Evolutionary conservation across 164 flowering plant genomes (phyloP).

Genomic region (Nymphaea thermarum): DNA sequence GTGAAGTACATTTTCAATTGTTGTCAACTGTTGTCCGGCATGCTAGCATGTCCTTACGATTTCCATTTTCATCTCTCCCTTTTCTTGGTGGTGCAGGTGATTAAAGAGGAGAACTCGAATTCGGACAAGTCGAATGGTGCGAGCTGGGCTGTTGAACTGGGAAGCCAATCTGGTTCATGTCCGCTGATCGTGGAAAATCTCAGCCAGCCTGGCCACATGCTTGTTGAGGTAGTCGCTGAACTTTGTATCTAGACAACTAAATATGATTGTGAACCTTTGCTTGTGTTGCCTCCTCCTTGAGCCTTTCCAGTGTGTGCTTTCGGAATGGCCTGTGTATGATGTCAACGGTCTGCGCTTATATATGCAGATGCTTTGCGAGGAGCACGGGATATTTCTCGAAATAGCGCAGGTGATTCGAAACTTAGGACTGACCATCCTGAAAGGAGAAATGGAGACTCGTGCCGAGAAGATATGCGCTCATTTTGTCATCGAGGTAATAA

Average conservation of each 20-base stretch:
- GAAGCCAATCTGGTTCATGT: conserved; percentile 8
- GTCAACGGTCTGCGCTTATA: background rate
- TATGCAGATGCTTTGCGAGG: conserved; percentile 65
- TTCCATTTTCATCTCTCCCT: background rate
- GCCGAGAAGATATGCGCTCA: conserved; percentile 46
- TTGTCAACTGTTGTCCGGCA: background rate
- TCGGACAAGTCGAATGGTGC: background rate
- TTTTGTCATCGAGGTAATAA: conserved; percentile 64
- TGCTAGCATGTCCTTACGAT: background rate
- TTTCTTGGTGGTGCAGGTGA: background rate
- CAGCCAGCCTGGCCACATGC: conserved; percentile 22
- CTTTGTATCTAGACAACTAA: background rate
- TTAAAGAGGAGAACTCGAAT: background rate
- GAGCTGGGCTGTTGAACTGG: conserved; percentile 22
- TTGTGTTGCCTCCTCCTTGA: too few relatives aligned
- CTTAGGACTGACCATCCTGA: conserved; percentile 50
- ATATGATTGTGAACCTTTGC: too few relatives aligned
- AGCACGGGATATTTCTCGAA: conserved; percentile 54
- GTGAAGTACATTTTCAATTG: background rate
- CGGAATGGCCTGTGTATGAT: too few relatives aligned
- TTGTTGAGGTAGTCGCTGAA: conserved; percentile 17
- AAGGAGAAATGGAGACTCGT: conserved; percentile 48
- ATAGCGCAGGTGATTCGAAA: conserved; percentile 62
- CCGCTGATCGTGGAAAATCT: conserved; percentile 20
- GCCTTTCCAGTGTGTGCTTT: too few relatives aligned